Percentiles rank a stretch among this genome's conserved stretches.
Evolutionary conservation across 169 alveolate genomes (phyloP).

Genomic region (Blepharisma undulans): DNA sequence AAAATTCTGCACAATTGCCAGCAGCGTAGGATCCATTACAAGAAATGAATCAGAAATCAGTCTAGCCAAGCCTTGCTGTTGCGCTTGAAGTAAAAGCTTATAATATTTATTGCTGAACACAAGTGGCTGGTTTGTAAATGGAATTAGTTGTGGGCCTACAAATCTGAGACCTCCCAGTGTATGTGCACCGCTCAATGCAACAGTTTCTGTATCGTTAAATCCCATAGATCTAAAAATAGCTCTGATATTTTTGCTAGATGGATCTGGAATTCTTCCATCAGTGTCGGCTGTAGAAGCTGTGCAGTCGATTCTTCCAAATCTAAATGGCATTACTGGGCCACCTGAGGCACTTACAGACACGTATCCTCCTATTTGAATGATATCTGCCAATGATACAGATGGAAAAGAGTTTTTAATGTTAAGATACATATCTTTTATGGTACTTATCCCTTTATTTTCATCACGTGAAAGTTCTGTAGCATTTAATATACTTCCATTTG

Average conservation of each 20-base stretch:
- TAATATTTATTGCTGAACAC: slow-evolving; percentile 45
- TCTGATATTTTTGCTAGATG: slow-evolving; percentile 23
- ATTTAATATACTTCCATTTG: neutral
- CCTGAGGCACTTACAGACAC: neutral
- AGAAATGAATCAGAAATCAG: slow-evolving; percentile 45
- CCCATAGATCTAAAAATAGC: slow-evolving; percentile 61
- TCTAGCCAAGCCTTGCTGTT: slow-evolving; percentile 40
- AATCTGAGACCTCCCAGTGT: slow-evolving; percentile 70
- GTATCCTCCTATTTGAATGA: slow-evolving; percentile 28
- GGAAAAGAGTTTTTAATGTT: neutral
- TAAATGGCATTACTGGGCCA: slow-evolving; percentile 9
- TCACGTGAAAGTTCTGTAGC: neutral
- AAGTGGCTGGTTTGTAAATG: slow-evolving; percentile 45
- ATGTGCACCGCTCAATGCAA: slow-evolving; percentile 77
- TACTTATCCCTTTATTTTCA: neutral
- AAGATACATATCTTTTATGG: neutral
- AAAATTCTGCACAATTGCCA: slow-evolving; percentile 46
- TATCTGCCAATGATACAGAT: neutral
- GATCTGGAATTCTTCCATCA: slow-evolving; percentile 27
- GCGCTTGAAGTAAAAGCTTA: slow-evolving; percentile 1
- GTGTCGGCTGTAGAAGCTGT: neutral
- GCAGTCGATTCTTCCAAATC: slow-evolving; percentile 17
- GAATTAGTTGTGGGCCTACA: neutral
- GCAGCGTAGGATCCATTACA: slow-evolving; percentile 57
- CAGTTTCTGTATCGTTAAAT: slow-evolving; percentile 65